Conservation (phyloP, 2,329 filamentous ascomycete genomes). For the Fulvia fulva region DNA sequence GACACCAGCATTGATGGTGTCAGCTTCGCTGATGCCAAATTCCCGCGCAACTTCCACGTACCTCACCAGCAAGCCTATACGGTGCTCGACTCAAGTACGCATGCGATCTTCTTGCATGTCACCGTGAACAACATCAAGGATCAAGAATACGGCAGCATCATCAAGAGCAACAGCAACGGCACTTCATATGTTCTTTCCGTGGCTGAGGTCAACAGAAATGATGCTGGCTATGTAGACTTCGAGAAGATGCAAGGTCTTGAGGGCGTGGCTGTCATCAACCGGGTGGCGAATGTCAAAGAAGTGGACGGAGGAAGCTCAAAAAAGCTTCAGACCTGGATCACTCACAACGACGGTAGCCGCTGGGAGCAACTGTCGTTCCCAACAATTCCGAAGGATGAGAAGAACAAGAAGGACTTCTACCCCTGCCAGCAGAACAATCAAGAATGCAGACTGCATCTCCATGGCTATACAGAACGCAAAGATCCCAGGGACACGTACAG, state of each 20-base stretch:
- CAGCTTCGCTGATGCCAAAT: constrained; percentile 76
- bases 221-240: constrained; percentile 79
- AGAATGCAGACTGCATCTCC: constrained; percentile 83
- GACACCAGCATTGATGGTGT: constrained; percentile 81
- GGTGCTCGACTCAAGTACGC: constrained; percentile 88
- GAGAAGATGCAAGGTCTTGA: constrained; percentile 93
- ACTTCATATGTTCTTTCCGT: constrained; percentile 89
- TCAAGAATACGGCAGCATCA: constrained; percentile 74
- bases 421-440: constrained; percentile 57
- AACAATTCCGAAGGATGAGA: constrained; percentile 65
- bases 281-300: constrained; percentile 70
- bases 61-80: constrained; percentile 80
- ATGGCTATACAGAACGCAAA: constrained; percentile 87
- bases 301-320: constrained; percentile 64
- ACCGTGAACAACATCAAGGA: constrained; percentile 65
- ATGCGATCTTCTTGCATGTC: constrained; percentile 91
- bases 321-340: constrained; percentile 84
- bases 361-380: constrained; percentile 68
- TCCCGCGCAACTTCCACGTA: constrained; percentile 80
- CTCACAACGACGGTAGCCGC: constrained; percentile 89
- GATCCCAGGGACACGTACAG: constrained; percentile 84
- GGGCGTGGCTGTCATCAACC: constrained; percentile 82
- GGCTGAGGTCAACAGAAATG: constrained; percentile 74
- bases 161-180: constrained; percentile 98
- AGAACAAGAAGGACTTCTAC: too few species aligned